Percentiles rank a stretch among this genome's conserved stretches.
Conservation (phyloP, 768 basidiomycete genomes). For the Pisolithus microcarpus region DNA sequence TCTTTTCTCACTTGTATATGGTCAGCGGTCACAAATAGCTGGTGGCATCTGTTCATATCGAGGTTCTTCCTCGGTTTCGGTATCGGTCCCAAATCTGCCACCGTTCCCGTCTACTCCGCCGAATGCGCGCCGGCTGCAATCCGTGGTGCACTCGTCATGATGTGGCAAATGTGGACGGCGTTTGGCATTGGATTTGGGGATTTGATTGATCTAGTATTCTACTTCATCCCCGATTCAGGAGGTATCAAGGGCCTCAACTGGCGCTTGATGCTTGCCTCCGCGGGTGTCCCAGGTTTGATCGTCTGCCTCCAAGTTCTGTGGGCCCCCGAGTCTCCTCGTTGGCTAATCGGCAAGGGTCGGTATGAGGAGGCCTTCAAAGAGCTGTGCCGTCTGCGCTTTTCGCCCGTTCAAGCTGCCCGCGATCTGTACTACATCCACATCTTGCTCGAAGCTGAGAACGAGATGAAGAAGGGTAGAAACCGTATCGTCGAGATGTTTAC, state of each 20-base stretch:
- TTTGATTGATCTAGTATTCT: slow-evolving; percentile 57
- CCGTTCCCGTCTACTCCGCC: slow-evolving; percentile 60
- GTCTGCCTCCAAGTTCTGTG: slow-evolving; percentile 40
- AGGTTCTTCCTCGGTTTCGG: slow-evolving; percentile 45
- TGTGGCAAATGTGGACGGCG: slow-evolving; percentile 88
- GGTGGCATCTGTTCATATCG: slow-evolving; percentile 51
- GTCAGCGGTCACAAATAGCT: slow-evolving; percentile 47
- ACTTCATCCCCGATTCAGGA: slow-evolving; percentile 38
- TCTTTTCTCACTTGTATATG: slow-evolving; percentile 50
- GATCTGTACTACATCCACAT: slow-evolving; percentile 55
- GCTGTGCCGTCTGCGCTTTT: slow-evolving; percentile 60
- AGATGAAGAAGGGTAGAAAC: slow-evolving; percentile 46
- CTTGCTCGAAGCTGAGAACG: slow-evolving; percentile 45
- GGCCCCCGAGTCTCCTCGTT: slow-evolving; percentile 52
- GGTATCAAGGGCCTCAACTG: slow-evolving; percentile 62
- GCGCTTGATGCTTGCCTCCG: slow-evolving; percentile 74
- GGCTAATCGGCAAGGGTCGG: slow-evolving; percentile 41
- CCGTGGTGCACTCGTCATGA: slow-evolving; percentile 87
- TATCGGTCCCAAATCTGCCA: slow-evolving; percentile 51
- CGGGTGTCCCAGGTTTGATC: slow-evolving; percentile 45
- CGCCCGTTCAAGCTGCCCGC: slow-evolving; percentile 68
- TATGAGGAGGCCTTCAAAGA: slow-evolving; percentile 62
- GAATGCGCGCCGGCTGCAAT: slow-evolving; percentile 78
- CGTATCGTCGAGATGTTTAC: slow-evolving; percentile 66
- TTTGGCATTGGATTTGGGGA: slow-evolving; percentile 78